Conservation (phyloP, 2,329 filamentous ascomycete species). For the Sclerotinia trifoliorum region DNA sequence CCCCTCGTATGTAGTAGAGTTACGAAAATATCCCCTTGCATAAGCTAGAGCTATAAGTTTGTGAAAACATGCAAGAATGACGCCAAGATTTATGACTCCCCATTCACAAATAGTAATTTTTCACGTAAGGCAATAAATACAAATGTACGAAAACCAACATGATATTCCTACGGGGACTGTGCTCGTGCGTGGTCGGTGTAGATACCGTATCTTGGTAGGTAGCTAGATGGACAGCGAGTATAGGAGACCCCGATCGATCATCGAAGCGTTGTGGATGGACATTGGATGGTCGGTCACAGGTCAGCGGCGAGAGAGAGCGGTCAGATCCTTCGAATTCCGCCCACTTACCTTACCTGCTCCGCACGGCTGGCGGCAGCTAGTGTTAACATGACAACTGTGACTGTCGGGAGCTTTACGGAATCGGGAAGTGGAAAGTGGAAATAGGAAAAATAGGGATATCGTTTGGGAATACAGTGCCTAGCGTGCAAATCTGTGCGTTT, state of each 20-base stretch:
- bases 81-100: background rate
- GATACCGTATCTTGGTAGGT: background rate
- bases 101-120: constrained; percentile 10
- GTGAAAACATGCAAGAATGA: background rate
- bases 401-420: constrained; percentile 15
- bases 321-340: constrained; percentile 14
- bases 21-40: constrained; percentile 3
- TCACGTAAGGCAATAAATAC: constrained; percentile 7
- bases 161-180: background rate
- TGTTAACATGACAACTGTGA: background rate
- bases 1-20: background rate
- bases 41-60: background rate
- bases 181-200: constrained; percentile 4
- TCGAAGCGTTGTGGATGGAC: constrained; percentile 2
- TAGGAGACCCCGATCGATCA: background rate
- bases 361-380: constrained; percentile 10
- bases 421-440: background rate
- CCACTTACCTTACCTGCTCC: background rate
- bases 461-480: too few relatives aligned
- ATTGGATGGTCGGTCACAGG: too few relatives aligned
- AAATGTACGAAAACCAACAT: background rate
- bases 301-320: constrained; percentile 6
- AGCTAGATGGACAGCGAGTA: background rate
- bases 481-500: background rate
- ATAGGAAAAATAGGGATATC: background rate